A percentile compares a stretch with the other conserved stretches of the same genome.
phyloP scores from a whole-genome alignment of 148 eudicot genomes.

The Cornus suecica region DNA sequence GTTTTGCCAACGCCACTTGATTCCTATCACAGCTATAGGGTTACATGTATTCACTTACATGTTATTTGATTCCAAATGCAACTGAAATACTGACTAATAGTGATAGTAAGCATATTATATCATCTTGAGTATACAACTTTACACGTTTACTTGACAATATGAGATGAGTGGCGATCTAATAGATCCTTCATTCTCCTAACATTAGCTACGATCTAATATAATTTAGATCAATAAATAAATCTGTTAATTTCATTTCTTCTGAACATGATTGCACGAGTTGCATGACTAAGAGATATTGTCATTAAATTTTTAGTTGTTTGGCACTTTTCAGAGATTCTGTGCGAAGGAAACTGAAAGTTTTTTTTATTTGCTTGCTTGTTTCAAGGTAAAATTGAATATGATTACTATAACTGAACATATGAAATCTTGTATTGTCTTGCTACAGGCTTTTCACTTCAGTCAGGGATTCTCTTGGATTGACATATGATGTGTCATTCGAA shows the following conservation, averaged over 20 bases:
- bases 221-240: too few relatives aligned
- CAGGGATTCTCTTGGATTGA: conserved; percentile 95
- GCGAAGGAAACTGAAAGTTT: background rate
- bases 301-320: background rate
- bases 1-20: too few relatives aligned
- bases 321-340: background rate
- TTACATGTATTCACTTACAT: too few relatives aligned
- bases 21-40: too few relatives aligned
- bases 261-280: background rate
- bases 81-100: too few relatives aligned
- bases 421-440: conserved; percentile 7
- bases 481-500: conserved; percentile 96
- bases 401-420: background rate
- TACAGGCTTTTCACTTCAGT: conserved; percentile 96
- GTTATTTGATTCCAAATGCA: too few relatives aligned
- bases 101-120: too few relatives aligned
- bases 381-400: background rate
- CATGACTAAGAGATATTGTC: background rate
- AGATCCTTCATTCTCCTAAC: background rate
- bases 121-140: too few relatives aligned
- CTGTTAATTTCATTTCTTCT: background rate
- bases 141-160: too few relatives aligned
- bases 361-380: background rate
- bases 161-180: background rate
- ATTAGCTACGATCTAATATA: too few relatives aligned